A percentile compares a stretch with the other conserved stretches of the same genome.
Evolutionary conservation across 1,284 basidiomycete genomes (phyloP).

Genomic region (Irpex lacteus): DNA sequence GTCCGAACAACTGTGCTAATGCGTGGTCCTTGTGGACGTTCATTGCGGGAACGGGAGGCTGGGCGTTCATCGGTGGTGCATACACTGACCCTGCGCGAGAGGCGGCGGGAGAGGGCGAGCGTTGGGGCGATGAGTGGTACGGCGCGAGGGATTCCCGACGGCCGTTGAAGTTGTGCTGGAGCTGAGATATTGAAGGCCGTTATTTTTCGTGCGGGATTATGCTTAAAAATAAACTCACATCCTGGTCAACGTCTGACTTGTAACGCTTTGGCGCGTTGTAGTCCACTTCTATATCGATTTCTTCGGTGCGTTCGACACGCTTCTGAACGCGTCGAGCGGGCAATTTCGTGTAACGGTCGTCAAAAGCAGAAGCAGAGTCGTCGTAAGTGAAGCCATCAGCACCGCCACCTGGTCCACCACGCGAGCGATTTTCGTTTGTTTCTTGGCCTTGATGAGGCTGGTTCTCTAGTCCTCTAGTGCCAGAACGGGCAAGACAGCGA

Average conservation of each 20-base stretch:
- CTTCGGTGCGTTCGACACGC: constrained; percentile 18
- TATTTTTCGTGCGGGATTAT: neutral
- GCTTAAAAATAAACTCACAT: neutral
- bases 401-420: neutral
- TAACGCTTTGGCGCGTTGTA: constrained; percentile 23
- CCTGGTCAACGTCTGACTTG: constrained; percentile 15
- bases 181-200: neutral
- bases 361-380: neutral
- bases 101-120: neutral
- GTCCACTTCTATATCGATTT: constrained; percentile 18
- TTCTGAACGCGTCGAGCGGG: constrained; percentile 18
- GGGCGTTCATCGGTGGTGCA: neutral
- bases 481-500: neutral
- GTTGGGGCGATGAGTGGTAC: neutral
- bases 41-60: neutral
- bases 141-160: neutral
- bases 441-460: neutral
- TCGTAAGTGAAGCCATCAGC: neutral
- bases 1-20: constrained; percentile 24
- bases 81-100: neutral
- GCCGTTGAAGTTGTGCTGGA: neutral
- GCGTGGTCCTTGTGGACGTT: constrained; percentile 15
- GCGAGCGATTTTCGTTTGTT: neutral
- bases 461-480: neutral
- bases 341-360: neutral